Base-by-base conservation (phyloP, 139 green algal species). In the Raphidocelis subcapitata region DNA sequence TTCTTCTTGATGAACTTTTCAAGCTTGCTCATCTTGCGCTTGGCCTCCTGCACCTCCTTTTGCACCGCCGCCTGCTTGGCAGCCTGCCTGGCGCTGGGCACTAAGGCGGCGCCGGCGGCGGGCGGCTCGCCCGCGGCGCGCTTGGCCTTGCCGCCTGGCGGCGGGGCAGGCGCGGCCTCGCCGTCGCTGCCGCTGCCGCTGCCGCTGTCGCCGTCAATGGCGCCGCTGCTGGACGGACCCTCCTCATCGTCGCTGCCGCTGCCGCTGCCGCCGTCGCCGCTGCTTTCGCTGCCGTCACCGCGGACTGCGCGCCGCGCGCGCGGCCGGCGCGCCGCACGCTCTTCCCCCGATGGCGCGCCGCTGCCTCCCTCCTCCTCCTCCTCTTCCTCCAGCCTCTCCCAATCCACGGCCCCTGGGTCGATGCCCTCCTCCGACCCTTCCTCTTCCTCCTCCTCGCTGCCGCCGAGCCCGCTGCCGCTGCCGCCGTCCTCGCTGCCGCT, bases 1-100 rank as follows among this genome's bases (percentile, higher is more conserved):
- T 79, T 63, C 71, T 72, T 64, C 64, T 67, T 4, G 62, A 71
- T 64, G 31, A 49, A 29, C 72, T 81, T 81, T 36, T 59, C 44
- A 16, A 67, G 63, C 44, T 69, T 31, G 41, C 60, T 44, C 36
- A 62, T 32, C 61, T 65, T 62, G 47, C 21, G 44, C 23, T 32
- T 67, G 0, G 33, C 69, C 41, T 31, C 51, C 36, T 65, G 37
- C 46, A 28, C 51, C 24, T 56, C 49, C 61, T 56, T 33, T 14
- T 28, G 32, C 67, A 29, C 5, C 46, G 54, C 16, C 33, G 28
- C 32, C 54, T 74, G 67, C 35, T 41, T 56, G 12, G 18, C 21
- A n/a, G 66, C 29, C 68, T 67, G n/a, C 57, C 64, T 36, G 31
- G 66, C 21, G 21, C 64, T 59, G 44, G 32, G 41, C 41, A 26